Evolutionary conservation across 2,329 filamentous ascomycete species (phyloP).

Genomic region (Aspergillus unguis): DNA sequence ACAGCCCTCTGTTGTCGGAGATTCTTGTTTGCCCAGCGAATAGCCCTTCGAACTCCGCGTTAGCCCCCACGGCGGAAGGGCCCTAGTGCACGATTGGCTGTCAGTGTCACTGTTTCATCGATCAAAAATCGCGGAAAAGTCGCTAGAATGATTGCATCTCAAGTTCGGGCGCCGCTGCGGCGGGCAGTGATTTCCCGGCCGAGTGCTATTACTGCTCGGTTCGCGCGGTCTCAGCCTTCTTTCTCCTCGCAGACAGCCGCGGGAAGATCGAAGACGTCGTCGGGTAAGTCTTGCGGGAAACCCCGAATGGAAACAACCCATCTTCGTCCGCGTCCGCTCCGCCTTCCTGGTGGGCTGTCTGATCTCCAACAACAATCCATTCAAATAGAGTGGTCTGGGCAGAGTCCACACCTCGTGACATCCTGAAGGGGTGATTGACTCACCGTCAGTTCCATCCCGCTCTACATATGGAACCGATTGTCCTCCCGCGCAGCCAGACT

Average conservation of each 20-base stretch:
- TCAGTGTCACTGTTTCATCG: background rate
- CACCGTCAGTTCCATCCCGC: slow-evolving; percentile 5
- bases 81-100: slow-evolving; percentile 15
- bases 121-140: background rate
- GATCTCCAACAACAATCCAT: background rate
- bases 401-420: slow-evolving; percentile 16
- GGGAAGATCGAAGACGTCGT: slow-evolving; percentile 10
- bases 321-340: background rate
- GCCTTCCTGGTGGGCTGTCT: slow-evolving; percentile 3
- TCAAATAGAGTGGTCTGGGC: slow-evolving; percentile 10
- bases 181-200: slow-evolving; percentile 27
- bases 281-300: slow-evolving; percentile 24
- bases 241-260: slow-evolving; percentile 14
- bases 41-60: slow-evolving; percentile 12
- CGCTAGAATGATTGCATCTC: slow-evolving; percentile 26
- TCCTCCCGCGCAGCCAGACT: background rate
- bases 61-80: slow-evolving; percentile 16
- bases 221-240: slow-evolving; percentile 20
- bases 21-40: slow-evolving; percentile 3
- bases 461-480: slow-evolving; percentile 12
- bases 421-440: slow-evolving; percentile 8
- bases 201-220: slow-evolving; percentile 21
- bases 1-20: slow-evolving; percentile 2
- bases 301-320: background rate
- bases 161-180: slow-evolving; percentile 31